A percentile compares a stretch with the other conserved stretches of the same genome.
phyloP scores from a whole-genome alignment of 495 filamentous ascomycete species.

The Aspergillus panamensis region DNA sequence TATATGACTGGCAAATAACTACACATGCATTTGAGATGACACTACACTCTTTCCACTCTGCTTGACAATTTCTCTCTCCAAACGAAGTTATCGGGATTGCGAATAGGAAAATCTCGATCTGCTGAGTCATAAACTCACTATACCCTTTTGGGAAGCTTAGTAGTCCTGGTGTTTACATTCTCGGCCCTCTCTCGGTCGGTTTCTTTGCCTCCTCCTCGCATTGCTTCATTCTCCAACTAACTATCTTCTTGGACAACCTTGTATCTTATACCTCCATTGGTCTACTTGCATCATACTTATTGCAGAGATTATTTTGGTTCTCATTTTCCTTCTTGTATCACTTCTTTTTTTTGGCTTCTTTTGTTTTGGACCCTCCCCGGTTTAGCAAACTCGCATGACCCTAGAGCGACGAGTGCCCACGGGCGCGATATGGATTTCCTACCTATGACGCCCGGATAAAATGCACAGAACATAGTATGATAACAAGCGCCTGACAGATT shows the following conservation, averaged over 20 bases:
- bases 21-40: slow-evolving; percentile 27
- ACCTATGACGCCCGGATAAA: neutral
- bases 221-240: neutral
- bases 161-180: slow-evolving; percentile 31
- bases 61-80: neutral
- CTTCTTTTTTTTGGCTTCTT: neutral
- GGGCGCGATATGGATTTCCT: slow-evolving; percentile 17
- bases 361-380: neutral
- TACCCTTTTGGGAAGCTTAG: too few species aligned
- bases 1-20: slow-evolving; percentile 31
- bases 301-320: slow-evolving; percentile 11
- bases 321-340: neutral
- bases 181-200: neutral
- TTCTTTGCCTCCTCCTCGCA: neutral
- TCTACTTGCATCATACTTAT: slow-evolving; percentile 14
- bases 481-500: too few species aligned
- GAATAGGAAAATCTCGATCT: neutral
- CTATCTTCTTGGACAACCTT: neutral
- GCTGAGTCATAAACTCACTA: slow-evolving; percentile 9
- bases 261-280: slow-evolving; percentile 18
- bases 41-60: neutral
- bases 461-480: neutral
- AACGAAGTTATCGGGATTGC: too few species aligned
- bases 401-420: neutral
- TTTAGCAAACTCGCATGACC: too few species aligned